phyloP scores from a whole-genome alignment of 495 filamentous ascomycete species.

The Aspergillus avenaceus region DNA sequence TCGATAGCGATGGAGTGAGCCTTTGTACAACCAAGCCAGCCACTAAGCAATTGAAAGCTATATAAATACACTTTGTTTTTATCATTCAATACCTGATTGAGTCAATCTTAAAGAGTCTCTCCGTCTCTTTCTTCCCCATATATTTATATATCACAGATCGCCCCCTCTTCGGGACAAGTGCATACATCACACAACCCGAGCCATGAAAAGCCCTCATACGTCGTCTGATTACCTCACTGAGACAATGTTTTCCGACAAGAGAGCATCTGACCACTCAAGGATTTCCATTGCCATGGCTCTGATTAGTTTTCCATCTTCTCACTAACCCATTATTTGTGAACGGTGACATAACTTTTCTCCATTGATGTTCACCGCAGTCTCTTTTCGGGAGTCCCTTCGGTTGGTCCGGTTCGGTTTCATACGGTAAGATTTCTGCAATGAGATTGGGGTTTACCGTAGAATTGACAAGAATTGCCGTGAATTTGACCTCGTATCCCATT shows the following conservation, averaged over 20 bases:
- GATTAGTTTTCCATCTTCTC: neutral
- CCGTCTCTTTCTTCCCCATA: no score
- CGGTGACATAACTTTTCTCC: constrained; percentile 11
- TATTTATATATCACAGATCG: no score
- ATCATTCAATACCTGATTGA: no score
- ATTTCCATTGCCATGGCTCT: neutral
- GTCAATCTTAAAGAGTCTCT: no score
- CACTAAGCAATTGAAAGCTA: no score
- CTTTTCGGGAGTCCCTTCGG: constrained; percentile 26
- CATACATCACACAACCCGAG: neutral
- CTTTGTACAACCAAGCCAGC: no score
- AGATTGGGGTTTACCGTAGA: no score
- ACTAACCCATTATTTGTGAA: constrained; percentile 8
- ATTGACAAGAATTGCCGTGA: no score
- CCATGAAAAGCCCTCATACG: neutral
- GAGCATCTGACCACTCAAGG: neutral
- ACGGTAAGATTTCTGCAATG: constrained; percentile 10
- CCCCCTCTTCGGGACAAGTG: no score
- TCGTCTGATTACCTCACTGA: neutral
- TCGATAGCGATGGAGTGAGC: no score
- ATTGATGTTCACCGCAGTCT: constrained; percentile 37
- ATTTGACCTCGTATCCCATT: no score
- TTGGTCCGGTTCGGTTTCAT: constrained; percentile 1
- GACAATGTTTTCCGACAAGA: neutral
- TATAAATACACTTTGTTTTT: no score